Conservation (phyloP, 2,329 filamentous ascomycete species). For the Fusarium clavum region DNA sequence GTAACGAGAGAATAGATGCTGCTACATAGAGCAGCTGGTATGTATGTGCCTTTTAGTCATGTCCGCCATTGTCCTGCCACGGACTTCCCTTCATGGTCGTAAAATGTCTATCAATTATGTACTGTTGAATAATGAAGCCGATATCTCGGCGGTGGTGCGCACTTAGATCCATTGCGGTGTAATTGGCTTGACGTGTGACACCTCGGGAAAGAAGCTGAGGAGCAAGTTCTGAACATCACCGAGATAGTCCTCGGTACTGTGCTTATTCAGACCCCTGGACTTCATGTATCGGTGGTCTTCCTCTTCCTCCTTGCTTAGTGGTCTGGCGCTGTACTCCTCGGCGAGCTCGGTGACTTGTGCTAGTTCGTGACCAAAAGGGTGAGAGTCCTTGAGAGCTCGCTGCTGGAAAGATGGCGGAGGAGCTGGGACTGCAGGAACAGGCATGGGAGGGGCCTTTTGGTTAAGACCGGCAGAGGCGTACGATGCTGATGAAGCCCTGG, state of each 20-base stretch:
- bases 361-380: conserved; percentile 91
- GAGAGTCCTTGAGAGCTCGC: conserved; percentile 54
- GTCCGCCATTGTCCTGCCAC: conserved; percentile 29
- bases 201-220: conserved; percentile 66
- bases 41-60: conserved; percentile 29
- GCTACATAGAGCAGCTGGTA: conserved; percentile 20
- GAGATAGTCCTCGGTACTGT: conserved; percentile 85
- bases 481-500: conserved; percentile 62
- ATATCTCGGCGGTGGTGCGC: conserved; percentile 19
- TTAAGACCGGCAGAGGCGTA: conserved; percentile 49
- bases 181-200: conserved; percentile 48
- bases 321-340: conserved; percentile 81
- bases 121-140: conserved; percentile 47
- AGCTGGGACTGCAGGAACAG: conserved; percentile 47
- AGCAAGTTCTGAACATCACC: conserved; percentile 80
- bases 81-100: conserved; percentile 41
- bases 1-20: conserved; percentile 33
- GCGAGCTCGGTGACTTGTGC: conserved; percentile 93
- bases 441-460: conserved; percentile 48
- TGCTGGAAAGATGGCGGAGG: conserved; percentile 54
- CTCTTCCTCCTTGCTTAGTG: conserved; percentile 70
- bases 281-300: conserved; percentile 75
- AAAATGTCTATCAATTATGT: conserved; percentile 49
- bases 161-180: conserved; percentile 63
- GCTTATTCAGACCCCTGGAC: conserved; percentile 76